phyloP scores from a whole-genome alignment of 176 grass and related monocot species.

The Rhynchospora tenuis region DNA sequence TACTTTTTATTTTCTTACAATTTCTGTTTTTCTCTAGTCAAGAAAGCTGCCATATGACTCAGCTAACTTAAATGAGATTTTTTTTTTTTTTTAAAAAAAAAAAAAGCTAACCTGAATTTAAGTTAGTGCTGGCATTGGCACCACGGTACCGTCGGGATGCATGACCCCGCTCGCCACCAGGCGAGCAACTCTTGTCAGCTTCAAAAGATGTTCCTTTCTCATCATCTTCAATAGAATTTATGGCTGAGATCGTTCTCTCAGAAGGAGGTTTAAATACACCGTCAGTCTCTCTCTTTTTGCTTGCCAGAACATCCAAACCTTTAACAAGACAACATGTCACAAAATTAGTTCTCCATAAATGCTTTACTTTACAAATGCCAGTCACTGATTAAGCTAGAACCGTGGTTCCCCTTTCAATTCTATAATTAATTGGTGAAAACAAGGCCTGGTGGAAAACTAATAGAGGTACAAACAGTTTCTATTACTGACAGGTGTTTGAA shows the following conservation, averaged over 20 bases:
- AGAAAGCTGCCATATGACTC: constrained; percentile 8
- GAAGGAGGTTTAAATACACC: constrained; percentile 50
- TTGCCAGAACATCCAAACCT: constrained; percentile 82
- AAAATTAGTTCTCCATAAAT: neutral
- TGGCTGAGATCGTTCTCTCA: constrained; percentile 32
- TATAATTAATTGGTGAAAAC: neutral
- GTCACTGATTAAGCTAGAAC: neutral
- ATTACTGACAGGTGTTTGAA: neutral
- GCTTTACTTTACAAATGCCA: constrained; percentile 1
- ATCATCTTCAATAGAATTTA: constrained; percentile 66
- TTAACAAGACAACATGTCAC: constrained; percentile 18
- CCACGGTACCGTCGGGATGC: constrained; percentile 53
- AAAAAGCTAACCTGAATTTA: constrained; percentile 28
- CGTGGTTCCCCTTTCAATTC: no score
- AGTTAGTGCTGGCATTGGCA: constrained; percentile 39
- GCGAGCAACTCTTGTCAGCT: constrained; percentile 26
- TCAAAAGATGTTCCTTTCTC: constrained; percentile 36
- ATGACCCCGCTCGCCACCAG: constrained; percentile 4
- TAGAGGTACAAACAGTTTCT: neutral
- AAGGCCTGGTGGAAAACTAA: neutral
- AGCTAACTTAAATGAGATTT: neutral
- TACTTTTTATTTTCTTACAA: neutral
- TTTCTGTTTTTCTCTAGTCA: neutral
- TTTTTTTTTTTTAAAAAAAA: neutral
- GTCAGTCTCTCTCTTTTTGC: constrained; percentile 42